phyloP scores from a whole-genome alignment of 768 basidiomycete genomes.

The Macrolepiota albuminosa region DNA sequence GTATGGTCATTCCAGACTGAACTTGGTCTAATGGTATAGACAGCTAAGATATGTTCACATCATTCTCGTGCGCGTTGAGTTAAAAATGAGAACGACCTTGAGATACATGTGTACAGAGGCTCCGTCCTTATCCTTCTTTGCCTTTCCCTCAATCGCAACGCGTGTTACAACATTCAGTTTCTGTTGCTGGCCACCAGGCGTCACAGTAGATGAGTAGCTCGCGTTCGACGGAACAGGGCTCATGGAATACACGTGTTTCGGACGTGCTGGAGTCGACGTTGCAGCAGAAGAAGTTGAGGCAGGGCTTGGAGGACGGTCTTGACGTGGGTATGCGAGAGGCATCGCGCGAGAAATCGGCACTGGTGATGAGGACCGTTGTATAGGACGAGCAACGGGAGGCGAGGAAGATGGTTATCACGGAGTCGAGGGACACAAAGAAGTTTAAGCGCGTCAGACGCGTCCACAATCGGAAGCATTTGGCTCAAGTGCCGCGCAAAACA shows the following conservation, averaged over 20 bases:
- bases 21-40: constrained; percentile 63
- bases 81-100: constrained; percentile 43
- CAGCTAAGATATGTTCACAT: constrained; percentile 35
- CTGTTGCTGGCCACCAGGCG: constrained; percentile 35
- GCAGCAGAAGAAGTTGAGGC: constrained; percentile 2
- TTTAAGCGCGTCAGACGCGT: constrained; percentile 20
- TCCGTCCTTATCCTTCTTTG: constrained; percentile 59
- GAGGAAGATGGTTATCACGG: constrained; percentile 5
- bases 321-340: constrained; percentile 14
- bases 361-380: neutral
- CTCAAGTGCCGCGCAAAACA: constrained; percentile 10
- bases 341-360: neutral
- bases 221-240: constrained; percentile 22
- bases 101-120: constrained; percentile 72
- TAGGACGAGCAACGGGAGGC: constrained; percentile 1
- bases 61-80: neutral
- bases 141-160: constrained; percentile 70
- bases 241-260: constrained; percentile 16
- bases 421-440: neutral
- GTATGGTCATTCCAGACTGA: constrained; percentile 62
- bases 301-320: constrained; percentile 11
- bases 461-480: constrained; percentile 21
- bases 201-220: constrained; percentile 44
- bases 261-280: constrained; percentile 9
- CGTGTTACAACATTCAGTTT: constrained; percentile 69